A percentile compares a stretch with the other conserved stretches of the same genome.
Evolutionary conservation across 2,329 filamentous ascomycete genomes (phyloP).

Genomic region (Hortaea werneckii): DNA sequence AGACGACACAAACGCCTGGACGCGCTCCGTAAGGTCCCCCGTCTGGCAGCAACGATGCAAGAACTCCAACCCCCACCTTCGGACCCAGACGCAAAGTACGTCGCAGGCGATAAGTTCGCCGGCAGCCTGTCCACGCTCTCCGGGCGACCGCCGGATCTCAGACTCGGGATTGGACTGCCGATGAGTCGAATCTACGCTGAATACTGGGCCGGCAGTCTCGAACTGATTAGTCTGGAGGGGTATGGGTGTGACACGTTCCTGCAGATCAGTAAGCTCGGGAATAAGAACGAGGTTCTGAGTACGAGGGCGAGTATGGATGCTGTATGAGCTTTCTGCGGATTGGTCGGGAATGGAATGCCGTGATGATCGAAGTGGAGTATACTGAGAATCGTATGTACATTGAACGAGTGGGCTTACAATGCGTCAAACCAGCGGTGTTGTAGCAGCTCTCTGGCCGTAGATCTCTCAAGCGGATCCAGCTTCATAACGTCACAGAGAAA

Average conservation of each 20-base stretch:
- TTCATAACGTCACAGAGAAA: too few species aligned
- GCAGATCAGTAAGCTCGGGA: conserved; percentile 91
- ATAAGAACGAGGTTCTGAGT: conserved; percentile 91
- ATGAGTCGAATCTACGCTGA: conserved; percentile 92
- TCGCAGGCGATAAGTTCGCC: conserved; percentile 31
- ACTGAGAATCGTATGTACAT: too few species aligned
- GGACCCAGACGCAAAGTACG: conserved; percentile 7
- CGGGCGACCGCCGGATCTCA: conserved; percentile 71
- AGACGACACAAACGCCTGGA: conserved; percentile 66
- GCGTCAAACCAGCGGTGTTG: too few species aligned
- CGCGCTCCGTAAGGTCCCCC: conserved; percentile 77
- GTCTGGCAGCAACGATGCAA: conserved; percentile 87
- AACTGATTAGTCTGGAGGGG: conserved; percentile 85
- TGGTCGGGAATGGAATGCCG: too few species aligned
- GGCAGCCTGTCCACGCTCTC: conserved; percentile 72
- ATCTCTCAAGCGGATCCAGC: too few species aligned
- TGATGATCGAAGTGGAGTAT: too few species aligned
- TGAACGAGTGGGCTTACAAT: too few species aligned
- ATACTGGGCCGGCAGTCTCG: conserved; percentile 91
- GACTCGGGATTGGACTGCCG: conserved; percentile 85
- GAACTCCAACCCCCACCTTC: conserved; percentile 30
- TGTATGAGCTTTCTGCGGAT: conserved; percentile 19
- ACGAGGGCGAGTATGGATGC: conserved; percentile 44
- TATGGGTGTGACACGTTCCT: conserved; percentile 94
- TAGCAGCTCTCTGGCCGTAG: too few species aligned